Evolutionary conservation across 179 eudicot genomes (phyloP).

Genomic region (Beta lomatogona): DNA sequence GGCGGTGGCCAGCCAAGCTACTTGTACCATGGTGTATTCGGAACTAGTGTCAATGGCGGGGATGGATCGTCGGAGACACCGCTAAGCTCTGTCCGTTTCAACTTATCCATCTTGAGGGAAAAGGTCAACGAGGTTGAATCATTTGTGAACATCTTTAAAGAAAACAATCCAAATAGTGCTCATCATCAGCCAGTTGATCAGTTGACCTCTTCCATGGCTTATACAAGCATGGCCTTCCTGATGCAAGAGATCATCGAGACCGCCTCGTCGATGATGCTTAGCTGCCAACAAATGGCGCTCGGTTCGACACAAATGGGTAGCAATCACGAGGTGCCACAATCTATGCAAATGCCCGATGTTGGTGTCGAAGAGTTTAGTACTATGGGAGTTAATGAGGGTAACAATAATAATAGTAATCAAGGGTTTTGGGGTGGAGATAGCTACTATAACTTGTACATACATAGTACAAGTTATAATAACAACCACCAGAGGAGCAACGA

Average conservation of each 20-base stretch:
- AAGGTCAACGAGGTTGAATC: slow-evolving; percentile 56
- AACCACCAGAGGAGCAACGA: background rate
- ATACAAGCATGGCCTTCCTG: slow-evolving; percentile 47
- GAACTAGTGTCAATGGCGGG: slow-evolving; percentile 19
- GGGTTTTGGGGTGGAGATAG: slow-evolving; percentile 21
- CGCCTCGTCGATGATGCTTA: slow-evolving; percentile 68
- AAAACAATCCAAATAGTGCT: background rate
- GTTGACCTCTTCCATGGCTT: slow-evolving; percentile 35
- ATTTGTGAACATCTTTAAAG: slow-evolving; percentile 22
- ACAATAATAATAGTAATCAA: background rate
- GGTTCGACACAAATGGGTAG: background rate
- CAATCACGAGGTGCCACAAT: background rate
- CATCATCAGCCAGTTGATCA: slow-evolving; percentile 12
- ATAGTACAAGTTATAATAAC: background rate
- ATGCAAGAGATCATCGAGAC: slow-evolving; percentile 65
- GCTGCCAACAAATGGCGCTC: slow-evolving; percentile 61
- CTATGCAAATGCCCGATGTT: background rate
- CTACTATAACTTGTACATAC: slow-evolving; percentile 19
- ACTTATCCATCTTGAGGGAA: slow-evolving; percentile 49
- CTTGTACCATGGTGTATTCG: background rate
- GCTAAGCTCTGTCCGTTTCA: slow-evolving; percentile 41
- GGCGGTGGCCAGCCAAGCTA: no score
- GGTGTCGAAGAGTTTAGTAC: background rate
- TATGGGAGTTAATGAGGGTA: background rate
- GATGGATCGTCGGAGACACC: slow-evolving; percentile 20